phyloP scores from a whole-genome alignment of 1,139 yeast genomes.

The Hyphopichia fennica region DNA sequence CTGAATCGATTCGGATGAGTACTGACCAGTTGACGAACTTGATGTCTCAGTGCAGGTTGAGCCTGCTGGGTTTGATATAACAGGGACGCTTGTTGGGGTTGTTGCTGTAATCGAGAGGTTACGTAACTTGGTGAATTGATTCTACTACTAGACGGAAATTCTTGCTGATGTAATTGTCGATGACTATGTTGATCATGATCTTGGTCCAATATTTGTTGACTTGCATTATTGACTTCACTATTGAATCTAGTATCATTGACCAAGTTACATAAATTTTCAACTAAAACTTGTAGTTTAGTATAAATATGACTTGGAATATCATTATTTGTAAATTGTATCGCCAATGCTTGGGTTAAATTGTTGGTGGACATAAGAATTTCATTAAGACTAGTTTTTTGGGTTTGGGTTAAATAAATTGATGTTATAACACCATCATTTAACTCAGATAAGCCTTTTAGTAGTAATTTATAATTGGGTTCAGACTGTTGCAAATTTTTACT shows the following conservation, averaged over 20 bases:
- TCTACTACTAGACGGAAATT: background rate
- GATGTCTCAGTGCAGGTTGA: background rate
- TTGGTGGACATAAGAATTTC: constrained; percentile 6
- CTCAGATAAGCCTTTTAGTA: constrained; percentile 2
- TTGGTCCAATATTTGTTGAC: background rate
- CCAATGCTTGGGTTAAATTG: constrained; percentile 5
- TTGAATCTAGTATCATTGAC: constrained; percentile 1
- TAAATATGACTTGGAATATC: constrained; percentile 5
- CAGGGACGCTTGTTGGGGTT: background rate
- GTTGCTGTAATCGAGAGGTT: background rate
- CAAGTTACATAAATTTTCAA: constrained; percentile 6
- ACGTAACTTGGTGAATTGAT: constrained; percentile 1
- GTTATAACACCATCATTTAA: constrained; percentile 2
- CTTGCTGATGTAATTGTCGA: background rate
- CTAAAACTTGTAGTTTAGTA: constrained; percentile 4
- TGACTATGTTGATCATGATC: background rate
- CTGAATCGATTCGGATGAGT: background rate
- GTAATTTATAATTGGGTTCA: constrained; percentile 1
- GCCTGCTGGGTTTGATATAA: background rate
- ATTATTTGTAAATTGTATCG: constrained; percentile 6
- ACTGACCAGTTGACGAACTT: background rate
- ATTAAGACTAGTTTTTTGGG: constrained; percentile 6
- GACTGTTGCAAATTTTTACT: background rate
- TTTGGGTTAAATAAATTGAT: background rate
- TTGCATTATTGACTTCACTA: background rate